phyloP scores from a whole-genome alignment of 129 eudicot genomes.

The Dittrichia graveolens region DNA sequence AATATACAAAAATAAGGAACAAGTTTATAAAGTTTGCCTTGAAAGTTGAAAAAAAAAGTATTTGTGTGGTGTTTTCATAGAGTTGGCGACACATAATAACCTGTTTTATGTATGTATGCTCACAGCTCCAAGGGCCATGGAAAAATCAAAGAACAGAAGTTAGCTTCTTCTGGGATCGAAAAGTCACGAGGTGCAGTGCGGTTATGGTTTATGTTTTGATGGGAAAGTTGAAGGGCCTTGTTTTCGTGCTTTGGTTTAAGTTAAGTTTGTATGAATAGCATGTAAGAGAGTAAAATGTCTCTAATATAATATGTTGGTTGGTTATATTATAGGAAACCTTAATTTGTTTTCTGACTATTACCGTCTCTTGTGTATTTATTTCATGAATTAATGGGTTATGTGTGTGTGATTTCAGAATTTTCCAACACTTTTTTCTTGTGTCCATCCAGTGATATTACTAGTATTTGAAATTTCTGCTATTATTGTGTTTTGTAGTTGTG shows the following conservation, averaged over 20 bases:
- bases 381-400: background rate
- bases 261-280: conserved; percentile 19
- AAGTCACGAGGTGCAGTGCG: conserved; percentile 4
- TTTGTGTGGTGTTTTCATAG: background rate
- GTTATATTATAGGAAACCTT: conserved; percentile 26
- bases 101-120: conserved; percentile 8
- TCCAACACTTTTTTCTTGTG: conserved; percentile 12
- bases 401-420: conserved; percentile 29
- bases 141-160: conserved; percentile 66
- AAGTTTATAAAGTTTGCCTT: background rate
- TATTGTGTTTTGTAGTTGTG: background rate
- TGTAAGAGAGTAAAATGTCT: conserved; percentile 33
- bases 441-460: conserved; percentile 12
- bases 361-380: conserved; percentile 29
- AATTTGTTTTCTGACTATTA: conserved; percentile 1
- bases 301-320: conserved; percentile 21
- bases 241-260: background rate
- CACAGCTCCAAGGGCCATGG: conserved; percentile 91
- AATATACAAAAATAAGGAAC: background rate
- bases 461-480: background rate
- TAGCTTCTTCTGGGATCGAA: conserved; percentile 28
- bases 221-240: background rate
- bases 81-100: background rate
- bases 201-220: conserved; percentile 24
- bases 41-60: background rate